phyloP scores from a whole-genome alignment of 2,329 filamentous ascomycete species.

The Hortaea sp. region DNA sequence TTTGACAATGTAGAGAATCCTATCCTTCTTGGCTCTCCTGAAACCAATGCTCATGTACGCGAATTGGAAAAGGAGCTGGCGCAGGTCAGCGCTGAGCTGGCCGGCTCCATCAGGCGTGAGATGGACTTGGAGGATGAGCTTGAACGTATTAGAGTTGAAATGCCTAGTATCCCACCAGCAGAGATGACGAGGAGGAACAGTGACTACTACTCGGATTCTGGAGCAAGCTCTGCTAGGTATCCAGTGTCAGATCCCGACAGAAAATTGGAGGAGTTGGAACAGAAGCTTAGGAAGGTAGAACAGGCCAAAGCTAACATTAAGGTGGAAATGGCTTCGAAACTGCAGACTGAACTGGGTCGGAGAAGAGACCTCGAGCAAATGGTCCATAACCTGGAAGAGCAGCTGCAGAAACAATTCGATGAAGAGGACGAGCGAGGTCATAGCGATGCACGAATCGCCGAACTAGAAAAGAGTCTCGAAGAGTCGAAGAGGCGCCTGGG shows the following conservation, averaged over 20 bases:
- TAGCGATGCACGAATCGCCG: conserved; percentile 54
- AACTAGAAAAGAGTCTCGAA: conserved; percentile 71
- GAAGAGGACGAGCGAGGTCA: conserved; percentile 22
- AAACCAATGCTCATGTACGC: conserved; percentile 53
- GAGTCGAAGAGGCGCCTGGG: conserved; percentile 70
- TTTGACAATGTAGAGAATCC: conserved; percentile 39
- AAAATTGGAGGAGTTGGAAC: conserved; percentile 64
- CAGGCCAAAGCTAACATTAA: conserved; percentile 84
- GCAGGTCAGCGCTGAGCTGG: conserved; percentile 86
- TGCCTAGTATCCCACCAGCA: conserved; percentile 38
- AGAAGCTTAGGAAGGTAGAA: conserved; percentile 70
- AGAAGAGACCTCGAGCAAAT: conserved; percentile 72
- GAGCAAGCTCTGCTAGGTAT: conserved; percentile 72
- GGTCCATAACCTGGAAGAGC: conserved; percentile 71
- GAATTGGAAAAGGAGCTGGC: conserved; percentile 92
- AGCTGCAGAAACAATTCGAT: conserved; percentile 52
- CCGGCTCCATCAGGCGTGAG: conserved; percentile 83
- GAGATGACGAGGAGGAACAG: conserved; percentile 66
- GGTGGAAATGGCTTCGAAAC: conserved; percentile 71
- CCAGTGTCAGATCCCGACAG: conserved; percentile 51
- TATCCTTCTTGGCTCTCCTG: conserved; percentile 30
- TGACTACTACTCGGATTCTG: conserved; percentile 97
- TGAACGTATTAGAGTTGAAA: conserved; percentile 74
- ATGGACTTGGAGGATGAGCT: conserved; percentile 95
- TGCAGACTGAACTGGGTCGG: conserved; percentile 74